Evolutionary conservation across 768 basidiomycete species (phyloP), one percentile per base, ranked within the genome.

Genomic region (Paxillus rubicundulus): DNA sequence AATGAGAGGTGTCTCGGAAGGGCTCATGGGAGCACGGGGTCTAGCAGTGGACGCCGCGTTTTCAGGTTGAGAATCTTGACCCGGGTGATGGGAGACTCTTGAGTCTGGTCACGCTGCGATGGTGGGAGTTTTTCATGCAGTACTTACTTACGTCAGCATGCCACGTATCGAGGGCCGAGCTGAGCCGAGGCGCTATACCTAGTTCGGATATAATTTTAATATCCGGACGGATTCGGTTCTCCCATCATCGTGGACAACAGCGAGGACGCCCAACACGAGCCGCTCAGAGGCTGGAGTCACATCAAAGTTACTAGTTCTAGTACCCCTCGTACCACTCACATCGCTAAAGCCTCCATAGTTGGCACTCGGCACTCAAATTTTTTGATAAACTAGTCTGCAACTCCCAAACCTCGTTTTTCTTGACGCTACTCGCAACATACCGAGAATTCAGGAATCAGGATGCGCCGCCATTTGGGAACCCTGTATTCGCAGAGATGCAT

Each of bases 341-440:
- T 54, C 55, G 56, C 61, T 47, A 52, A 59, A 37, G 54, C 59
- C 56, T 42, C 41, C 55, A 52, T 38, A 45, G 34, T 55, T 55
- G 36, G 43, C 10, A 33, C 55, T 61, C 40, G 53, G 59, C 64
- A 60, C 66, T 62, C 62, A 60, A 48, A 52, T 57, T 55, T 43
- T 54, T 63, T 60, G 49, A 61, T 61, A 48, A 68, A 57, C 56
- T 54, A 32, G 38, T 49, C 50, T 58, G 63, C 66, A 62, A 60
- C 49, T 68, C 57, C 52, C 57, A 63, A 41, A 48, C 60, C 66
- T 64, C 66, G 66, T 67, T 67, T 67, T 67, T 68, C 54, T 62
- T 68, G 66, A 68, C 67, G 60, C 66, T 64, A 24, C 64, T 62
- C 64, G 61, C 64, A 66, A 63, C 66, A 63, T 61, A 68, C 57